Base-by-base conservation (phyloP, 495 filamentous ascomycete genomes). In the Penicillium angulare region DNA sequence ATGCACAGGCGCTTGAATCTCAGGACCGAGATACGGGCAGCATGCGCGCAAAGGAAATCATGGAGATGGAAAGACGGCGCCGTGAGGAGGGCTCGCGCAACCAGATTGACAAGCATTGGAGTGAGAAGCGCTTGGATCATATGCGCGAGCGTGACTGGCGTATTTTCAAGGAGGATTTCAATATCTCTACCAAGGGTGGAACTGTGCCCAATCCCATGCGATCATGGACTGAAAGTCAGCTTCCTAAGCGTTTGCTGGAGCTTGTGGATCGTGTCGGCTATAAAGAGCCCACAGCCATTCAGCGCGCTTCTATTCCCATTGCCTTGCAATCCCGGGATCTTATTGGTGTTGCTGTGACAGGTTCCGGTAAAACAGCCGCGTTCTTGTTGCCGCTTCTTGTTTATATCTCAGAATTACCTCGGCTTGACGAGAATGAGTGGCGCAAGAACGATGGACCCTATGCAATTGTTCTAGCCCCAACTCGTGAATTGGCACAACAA, bases 101-200 rank as follows among this genome's bases (percentile, higher is more conserved):
- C 58, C 79, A 80, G 55, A 66, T 89, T 7, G 87, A 90, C 56
- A 93, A 93, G 73, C 95, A 99, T 68, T 99, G 95, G 95, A 95
- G 89, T 39, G 91, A 97, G 71, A 99, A 99, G 82, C 85, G 78
- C 51, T 69, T 99, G 59, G 89, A 93, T 13, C 87, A 93, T 59
- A 99, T 99, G 93, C 89, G 90, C 55, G 92, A 97, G 75, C 79
- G 93, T 61, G 93, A 99, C 66, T 99, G 95, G 95, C 88, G 93
- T 63, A 97, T 99, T 57, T 96, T 99, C 80, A 97, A 97, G 74
- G 95, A 97, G 72, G 93, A 99, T 64, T 97, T 96, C 76, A 95
- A 96, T 60, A 99, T 99, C 68, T 77, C 81, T 31, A 97, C 91
- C 15, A 96, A 96, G 68, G 86, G 86, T 50, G 93, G 93, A 27